Evolutionary conservation across 2,329 filamentous ascomycete genomes (phyloP).

Genomic region (Hypoxylon sp.): DNA sequence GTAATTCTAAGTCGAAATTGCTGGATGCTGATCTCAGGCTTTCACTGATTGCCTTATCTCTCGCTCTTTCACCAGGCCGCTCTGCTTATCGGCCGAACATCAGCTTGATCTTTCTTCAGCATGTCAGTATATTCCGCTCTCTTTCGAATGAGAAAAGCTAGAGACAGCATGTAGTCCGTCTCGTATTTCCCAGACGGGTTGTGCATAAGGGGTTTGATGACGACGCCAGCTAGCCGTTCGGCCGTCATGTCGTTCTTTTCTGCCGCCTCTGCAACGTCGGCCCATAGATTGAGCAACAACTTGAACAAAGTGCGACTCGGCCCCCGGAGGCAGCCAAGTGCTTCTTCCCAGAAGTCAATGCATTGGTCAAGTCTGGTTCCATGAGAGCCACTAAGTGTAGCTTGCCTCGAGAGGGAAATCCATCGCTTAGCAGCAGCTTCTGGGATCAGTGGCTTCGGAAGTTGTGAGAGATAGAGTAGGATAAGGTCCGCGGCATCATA

Average conservation of each 20-base stretch:
- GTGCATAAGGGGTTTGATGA: conserved; percentile 61
- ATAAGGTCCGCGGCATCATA: conserved; percentile 61
- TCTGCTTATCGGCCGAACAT: conserved; percentile 49
- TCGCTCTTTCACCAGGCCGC: conserved; percentile 46
- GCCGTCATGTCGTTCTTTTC: conserved; percentile 62
- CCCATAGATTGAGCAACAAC: conserved; percentile 62
- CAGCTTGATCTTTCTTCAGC: conserved; percentile 53
- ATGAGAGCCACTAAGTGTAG: conserved; percentile 55
- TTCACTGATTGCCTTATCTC: neutral
- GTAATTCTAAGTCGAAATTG: neutral
- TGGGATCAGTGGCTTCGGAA: conserved; percentile 58
- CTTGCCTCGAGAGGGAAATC: conserved; percentile 60
- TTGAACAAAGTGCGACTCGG: conserved; percentile 58
- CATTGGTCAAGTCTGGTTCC: conserved; percentile 58
- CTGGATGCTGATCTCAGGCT: neutral
- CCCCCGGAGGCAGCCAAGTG: conserved; percentile 58
- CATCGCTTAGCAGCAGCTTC: conserved; percentile 59
- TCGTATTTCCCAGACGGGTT: conserved; percentile 53
- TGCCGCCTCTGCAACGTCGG: conserved; percentile 58
- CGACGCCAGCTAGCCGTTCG: conserved; percentile 58
- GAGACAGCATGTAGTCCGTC: conserved; percentile 60
- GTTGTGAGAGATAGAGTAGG: conserved; percentile 58
- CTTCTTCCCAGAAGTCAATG: conserved; percentile 65
- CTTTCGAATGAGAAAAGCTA: conserved; percentile 62
- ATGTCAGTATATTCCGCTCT: conserved; percentile 59